Conservation (phyloP, 1,284 basidiomycete genomes). For the Apiotrichum laibachii region DNA sequence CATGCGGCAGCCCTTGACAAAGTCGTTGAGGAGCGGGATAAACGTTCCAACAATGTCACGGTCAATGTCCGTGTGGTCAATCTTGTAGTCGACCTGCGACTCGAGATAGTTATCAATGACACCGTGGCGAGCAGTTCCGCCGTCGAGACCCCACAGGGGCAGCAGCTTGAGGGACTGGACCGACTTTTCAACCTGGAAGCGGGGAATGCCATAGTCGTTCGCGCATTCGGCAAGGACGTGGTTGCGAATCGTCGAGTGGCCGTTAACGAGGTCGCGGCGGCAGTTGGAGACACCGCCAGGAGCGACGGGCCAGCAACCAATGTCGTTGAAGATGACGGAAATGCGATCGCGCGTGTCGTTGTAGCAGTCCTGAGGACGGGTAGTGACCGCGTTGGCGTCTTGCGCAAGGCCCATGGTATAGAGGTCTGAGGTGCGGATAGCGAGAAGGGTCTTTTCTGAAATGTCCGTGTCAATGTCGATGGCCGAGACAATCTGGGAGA, state of each 20-base stretch:
- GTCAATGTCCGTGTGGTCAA: constrained; percentile 11
- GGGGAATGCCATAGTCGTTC: constrained; percentile 18
- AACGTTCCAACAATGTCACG: constrained; percentile 16
- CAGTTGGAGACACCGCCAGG: constrained; percentile 19
- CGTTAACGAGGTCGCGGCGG: constrained; percentile 19
- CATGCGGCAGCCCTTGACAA: constrained; percentile 18
- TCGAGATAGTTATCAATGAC: constrained; percentile 15
- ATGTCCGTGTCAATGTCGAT: constrained; percentile 18
- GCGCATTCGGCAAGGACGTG: constrained; percentile 20
- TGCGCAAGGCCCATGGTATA: constrained; percentile 18
- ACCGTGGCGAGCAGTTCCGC: constrained; percentile 12
- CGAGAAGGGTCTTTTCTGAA: constrained; percentile 11
- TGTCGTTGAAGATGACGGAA: constrained; percentile 17
- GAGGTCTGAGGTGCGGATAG: constrained; percentile 15
- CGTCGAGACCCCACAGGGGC: constrained; percentile 18
- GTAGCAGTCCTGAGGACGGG: constrained; percentile 17
- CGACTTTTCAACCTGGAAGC: constrained; percentile 18
- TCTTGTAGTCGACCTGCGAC: constrained; percentile 17
- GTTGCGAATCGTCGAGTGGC: constrained; percentile 14
- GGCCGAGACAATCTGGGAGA: constrained; percentile 12
- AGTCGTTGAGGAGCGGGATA: constrained; percentile 10
- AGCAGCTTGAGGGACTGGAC: constrained; percentile 16
- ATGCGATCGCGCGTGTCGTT: constrained; percentile 14
- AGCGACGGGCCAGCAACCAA: constrained; percentile 16
- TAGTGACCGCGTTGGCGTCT: constrained; percentile 10